A percentile compares a stretch with the other conserved stretches of the same genome.
Evolutionary conservation across 2,329 filamentous ascomycete genomes (phyloP).

Genomic region (Pseudomassariella vexata): DNA sequence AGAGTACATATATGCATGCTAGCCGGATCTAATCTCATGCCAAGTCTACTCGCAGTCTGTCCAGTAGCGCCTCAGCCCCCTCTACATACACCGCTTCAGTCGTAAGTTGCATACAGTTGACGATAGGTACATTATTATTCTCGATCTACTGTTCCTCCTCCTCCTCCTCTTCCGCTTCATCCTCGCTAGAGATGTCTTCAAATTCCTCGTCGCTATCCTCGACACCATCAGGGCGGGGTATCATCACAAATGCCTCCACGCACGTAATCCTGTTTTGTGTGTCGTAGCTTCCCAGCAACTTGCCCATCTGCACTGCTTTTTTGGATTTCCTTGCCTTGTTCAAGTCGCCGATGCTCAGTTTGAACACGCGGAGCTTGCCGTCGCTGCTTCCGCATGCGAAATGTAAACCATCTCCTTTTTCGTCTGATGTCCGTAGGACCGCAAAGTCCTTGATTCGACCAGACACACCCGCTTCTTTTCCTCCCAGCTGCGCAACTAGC

Average conservation of each 20-base stretch:
- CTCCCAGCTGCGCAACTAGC: conserved; percentile 72
- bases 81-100: too few species aligned
- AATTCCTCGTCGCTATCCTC: conserved; percentile 42
- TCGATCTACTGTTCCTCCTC: conserved; percentile 22
- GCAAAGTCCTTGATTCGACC: conserved; percentile 87
- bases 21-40: too few species aligned
- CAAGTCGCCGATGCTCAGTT: conserved; percentile 41
- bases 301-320: conserved; percentile 45
- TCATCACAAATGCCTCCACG: conserved; percentile 79
- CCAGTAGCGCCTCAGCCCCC: too few species aligned
- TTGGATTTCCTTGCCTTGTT: conserved; percentile 20
- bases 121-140: conserved; percentile 31
- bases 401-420: conserved; percentile 37
- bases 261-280: conserved; percentile 89
- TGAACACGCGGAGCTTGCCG: conserved; percentile 77
- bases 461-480: conserved; percentile 58
- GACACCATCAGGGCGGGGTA: conserved; percentile 55
- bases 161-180: conserved; percentile 44
- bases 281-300: conserved; percentile 70
- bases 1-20: too few species aligned
- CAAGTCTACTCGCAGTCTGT: too few species aligned
- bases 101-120: too few species aligned
- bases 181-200: conserved; percentile 31
- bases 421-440: conserved; percentile 42
- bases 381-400: conserved; percentile 78